These are phyloP conservation scores for Suillus sp. DNA, from an alignment of 768 basidiomycete genomes.

Conservation along the genomic window DNA sequence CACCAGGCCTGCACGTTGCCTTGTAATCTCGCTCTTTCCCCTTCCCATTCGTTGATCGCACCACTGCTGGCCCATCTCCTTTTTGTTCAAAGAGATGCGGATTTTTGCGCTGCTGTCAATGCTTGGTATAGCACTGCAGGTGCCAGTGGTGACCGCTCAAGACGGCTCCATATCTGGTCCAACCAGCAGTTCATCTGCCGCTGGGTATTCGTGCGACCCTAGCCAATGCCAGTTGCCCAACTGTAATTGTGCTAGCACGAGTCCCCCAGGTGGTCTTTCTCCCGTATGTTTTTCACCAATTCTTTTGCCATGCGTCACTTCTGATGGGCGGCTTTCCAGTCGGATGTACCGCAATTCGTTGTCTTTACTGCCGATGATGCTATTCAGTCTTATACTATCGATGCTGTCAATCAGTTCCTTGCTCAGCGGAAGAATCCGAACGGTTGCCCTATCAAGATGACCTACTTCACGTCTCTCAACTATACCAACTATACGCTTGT, in stretches of 20 bases:
- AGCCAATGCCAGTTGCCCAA: slow-evolving; percentile 64
- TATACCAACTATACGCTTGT: slow-evolving; percentile 80
- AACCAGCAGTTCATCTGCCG: slow-evolving; percentile 51
- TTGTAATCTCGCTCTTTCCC: background rate
- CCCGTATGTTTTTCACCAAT: slow-evolving; percentile 47
- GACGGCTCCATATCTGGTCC: slow-evolving; percentile 60
- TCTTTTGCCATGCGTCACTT: background rate
- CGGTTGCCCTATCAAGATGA: slow-evolving; percentile 74
- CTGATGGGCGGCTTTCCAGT: slow-evolving; percentile 34
- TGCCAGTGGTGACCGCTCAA: slow-evolving; percentile 28
- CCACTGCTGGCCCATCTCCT: background rate
- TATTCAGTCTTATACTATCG: slow-evolving; percentile 73
- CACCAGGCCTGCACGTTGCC: background rate
- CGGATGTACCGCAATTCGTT: slow-evolving; percentile 64
- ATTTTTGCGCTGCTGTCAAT: slow-evolving; percentile 10
- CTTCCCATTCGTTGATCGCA: background rate
- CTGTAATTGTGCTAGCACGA: slow-evolving; percentile 74
- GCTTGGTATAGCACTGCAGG: slow-evolving; percentile 8
- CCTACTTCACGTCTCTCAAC: slow-evolving; percentile 70
- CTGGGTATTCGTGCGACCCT: slow-evolving; percentile 73
- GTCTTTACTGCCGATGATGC: slow-evolving; percentile 81
- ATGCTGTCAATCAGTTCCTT: slow-evolving; percentile 74
- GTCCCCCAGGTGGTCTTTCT: slow-evolving; percentile 68
- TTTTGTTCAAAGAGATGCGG: slow-evolving; percentile 12
- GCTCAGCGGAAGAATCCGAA: slow-evolving; percentile 76